A percentile compares a stretch with the other conserved stretches of the same genome.
These are phyloP conservation scores for Neurospora sp. DNA, from an alignment of 495 filamentous ascomycete genomes.

Conservation along the genomic window DNA sequence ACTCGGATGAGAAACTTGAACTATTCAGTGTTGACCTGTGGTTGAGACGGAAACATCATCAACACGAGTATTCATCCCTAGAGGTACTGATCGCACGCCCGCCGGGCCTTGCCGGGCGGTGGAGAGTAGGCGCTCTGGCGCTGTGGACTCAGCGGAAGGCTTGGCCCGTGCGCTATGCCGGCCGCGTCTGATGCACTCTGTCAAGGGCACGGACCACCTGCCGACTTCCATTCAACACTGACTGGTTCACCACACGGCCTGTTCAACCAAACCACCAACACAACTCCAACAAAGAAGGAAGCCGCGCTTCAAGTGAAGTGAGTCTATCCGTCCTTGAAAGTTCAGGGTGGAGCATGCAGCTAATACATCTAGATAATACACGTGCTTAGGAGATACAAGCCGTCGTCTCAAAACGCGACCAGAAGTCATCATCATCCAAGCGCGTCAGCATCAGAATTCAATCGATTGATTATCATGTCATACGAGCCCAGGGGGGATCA, in stretches of 20 bases:
- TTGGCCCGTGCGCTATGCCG: neutral
- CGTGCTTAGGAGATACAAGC: neutral
- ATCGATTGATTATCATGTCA: slow-evolving; percentile 23
- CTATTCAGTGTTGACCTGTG: neutral
- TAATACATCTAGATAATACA: neutral
- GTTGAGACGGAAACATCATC: neutral
- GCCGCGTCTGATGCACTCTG: neutral
- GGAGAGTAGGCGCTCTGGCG: neutral
- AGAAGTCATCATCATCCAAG: neutral
- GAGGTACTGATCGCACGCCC: no score
- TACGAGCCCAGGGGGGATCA: slow-evolving; percentile 35
- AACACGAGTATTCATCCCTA: no score
- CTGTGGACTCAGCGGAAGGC: neutral
- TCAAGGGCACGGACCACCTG: neutral
- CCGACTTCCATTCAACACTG: neutral
- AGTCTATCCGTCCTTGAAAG: neutral
- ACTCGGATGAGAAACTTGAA: neutral
- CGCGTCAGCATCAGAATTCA: neutral
- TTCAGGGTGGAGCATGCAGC: neutral
- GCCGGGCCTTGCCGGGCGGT: no score
- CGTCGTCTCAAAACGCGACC: neutral
- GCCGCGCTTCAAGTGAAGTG: neutral
- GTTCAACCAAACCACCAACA: neutral
- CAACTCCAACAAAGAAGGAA: neutral
- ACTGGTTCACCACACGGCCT: neutral